phyloP scores from a whole-genome alignment of 2,329 filamentous ascomycete species.

The Polychaeton citri region DNA sequence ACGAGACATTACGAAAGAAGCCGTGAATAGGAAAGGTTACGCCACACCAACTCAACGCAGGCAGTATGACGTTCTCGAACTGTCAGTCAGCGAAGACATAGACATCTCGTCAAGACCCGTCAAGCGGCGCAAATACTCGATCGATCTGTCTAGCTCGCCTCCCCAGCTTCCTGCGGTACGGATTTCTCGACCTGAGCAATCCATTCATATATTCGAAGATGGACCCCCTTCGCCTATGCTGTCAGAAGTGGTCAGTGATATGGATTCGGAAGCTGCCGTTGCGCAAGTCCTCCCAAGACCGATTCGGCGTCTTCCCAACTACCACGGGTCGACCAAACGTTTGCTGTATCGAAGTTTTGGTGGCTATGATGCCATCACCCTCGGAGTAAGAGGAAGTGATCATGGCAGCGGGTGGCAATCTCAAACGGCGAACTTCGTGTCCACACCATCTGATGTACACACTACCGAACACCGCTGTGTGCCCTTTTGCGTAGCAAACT shows the following conservation, averaged over 20 bases:
- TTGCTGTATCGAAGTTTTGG: slow-evolving; percentile 35
- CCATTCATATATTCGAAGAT: slow-evolving; percentile 11
- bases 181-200: slow-evolving; percentile 16
- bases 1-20: slow-evolving; percentile 36
- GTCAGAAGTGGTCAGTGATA: slow-evolving; percentile 20
- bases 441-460: slow-evolving; percentile 40
- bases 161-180: slow-evolving; percentile 37
- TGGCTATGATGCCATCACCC: slow-evolving; percentile 25
- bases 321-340: slow-evolving; percentile 20
- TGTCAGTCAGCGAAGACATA: slow-evolving; percentile 4
- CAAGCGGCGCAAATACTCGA: slow-evolving; percentile 16
- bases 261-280: slow-evolving; percentile 26
- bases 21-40: slow-evolving; percentile 23
- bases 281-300: slow-evolving; percentile 30
- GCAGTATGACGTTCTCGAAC: no score
- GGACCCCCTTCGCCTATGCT: slow-evolving; percentile 4
- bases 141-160: slow-evolving; percentile 31
- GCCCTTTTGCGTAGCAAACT: slow-evolving; percentile 53
- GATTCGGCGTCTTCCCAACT: slow-evolving; percentile 24
- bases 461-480: slow-evolving; percentile 37
- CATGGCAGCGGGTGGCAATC: slow-evolving; percentile 42
- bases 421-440: slow-evolving; percentile 48
- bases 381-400: slow-evolving; percentile 25
- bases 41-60: slow-evolving; percentile 2
- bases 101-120: slow-evolving; percentile 11